Evolutionary conservation across 306 rosid genomes (phyloP), one percentile per base, ranked within the genome.

Genomic region (Aeschynomene evenia): DNA sequence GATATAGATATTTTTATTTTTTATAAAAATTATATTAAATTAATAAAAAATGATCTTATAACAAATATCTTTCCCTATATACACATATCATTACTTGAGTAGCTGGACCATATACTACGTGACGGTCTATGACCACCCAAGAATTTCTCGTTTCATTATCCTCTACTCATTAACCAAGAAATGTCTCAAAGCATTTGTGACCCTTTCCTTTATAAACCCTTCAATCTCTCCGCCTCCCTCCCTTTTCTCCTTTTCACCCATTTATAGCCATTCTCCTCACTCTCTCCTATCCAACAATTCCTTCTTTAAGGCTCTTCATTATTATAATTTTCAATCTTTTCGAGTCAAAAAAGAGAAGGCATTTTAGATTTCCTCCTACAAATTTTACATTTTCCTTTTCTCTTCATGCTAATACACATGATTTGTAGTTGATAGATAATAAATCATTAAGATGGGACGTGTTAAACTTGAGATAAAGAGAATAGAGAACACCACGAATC

Each of bases 401-500:
- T 73, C n/a, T n/a, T n/a, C n/a, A n/a, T n/a, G n/a, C n/a, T n/a
- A n/a, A 31, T 63, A 43, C 4, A 6, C 74, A 12, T 26, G 18
- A 33, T 63, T 28, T 15, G 22, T 10, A 29, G 3, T 56, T 64
- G 56, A 46, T 39, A 63, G 26, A 58, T 15, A 52, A 60, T 12
- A 22, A 34, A 33, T 40, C 39, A 63, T 71, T 53, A 3, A 75
- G 29, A 90, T 87, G 91, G 96, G 96, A 73, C 96, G 91, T 28
- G 96, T 90, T 61, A 90, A 90, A 72, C 77, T 90, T 60, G 89
- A 90, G 86, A 90, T 90, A 56, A 90, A 90, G 77, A 87, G 85
- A 77, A 90, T 90, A 80, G 96, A 90, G 42, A 90, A 90, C 71
- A 72, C 52, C 69, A 79, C 89, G 1, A 90, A 90, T 81, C 81